Conservation (phyloP, 306 rosid species). For the Fagus crenata region DNA sequence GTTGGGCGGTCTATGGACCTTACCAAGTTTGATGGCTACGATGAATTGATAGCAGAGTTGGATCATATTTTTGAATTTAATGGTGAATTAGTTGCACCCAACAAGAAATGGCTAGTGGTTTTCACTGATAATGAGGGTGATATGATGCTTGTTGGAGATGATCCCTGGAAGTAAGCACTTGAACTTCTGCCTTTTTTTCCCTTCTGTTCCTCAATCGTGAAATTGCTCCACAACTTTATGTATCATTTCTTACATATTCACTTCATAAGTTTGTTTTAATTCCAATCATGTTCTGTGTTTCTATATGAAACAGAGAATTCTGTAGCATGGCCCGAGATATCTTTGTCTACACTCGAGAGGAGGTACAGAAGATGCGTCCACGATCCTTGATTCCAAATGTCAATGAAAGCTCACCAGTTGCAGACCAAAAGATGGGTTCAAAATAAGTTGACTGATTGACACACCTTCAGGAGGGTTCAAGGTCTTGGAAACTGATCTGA, state of each 20-base stretch:
- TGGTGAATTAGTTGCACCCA: constrained; percentile 45
- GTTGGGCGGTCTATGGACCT: constrained; percentile 62
- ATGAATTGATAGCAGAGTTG: constrained; percentile 51
- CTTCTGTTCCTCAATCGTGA: not conserved
- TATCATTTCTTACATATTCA: not conserved
- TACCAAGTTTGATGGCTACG: constrained; percentile 49
- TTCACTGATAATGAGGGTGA: constrained; percentile 61
- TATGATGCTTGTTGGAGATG: constrained; percentile 70
- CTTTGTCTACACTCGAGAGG: constrained; percentile 53
- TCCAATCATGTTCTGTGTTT: constrained; percentile 1
- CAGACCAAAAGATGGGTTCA: not conserved
- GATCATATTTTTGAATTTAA: constrained; percentile 52
- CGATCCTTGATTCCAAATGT: not conserved
- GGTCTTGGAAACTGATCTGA: too few species aligned
- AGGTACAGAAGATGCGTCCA: constrained; percentile 41
- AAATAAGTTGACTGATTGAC: constrained; percentile 1
- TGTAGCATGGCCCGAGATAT: constrained; percentile 59
- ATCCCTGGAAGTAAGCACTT: constrained; percentile 57
- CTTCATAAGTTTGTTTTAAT: not conserved
- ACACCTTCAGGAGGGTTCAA: not conserved
- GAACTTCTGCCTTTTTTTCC: constrained; percentile 6
- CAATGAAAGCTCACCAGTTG: not conserved
- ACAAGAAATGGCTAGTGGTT: constrained; percentile 52
- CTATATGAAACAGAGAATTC: constrained; percentile 43
- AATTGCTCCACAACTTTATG: not conserved